Base-by-base conservation (phyloP, 176 grass and related monocot genomes). In the Oryza glaberrima region DNA sequence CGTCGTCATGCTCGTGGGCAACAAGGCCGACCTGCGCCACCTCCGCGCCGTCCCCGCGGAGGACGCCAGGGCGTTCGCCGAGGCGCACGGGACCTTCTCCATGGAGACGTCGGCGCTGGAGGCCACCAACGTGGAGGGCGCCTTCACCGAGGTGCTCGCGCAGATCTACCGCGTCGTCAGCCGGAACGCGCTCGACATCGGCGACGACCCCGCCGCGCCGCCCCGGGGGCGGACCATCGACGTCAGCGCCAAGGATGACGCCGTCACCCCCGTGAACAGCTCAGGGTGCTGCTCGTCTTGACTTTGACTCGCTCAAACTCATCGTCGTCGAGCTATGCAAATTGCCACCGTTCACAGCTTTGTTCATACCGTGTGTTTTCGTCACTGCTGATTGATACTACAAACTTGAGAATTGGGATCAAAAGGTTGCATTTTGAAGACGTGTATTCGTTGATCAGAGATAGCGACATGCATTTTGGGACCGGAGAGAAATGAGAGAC, bases 21-120 rank as follows among this genome's bases (percentile, higher is more conserved):
- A 90, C 85, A 93, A 93, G 88, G 88, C 91, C 10, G 91, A 93
- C 85, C 82, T 93, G 88, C 88, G 91, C 69, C 91, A 90, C 91
- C 91, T 93, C 4, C 66, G 88, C 30, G 88, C 88, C 52, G 91
- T 93, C 16, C 15, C 81, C 32, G 54, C 88, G 9, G 91, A 93
- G 85, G 91, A 93, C 54, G 82, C 85, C 51, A 74, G 45, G 35
- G 81, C 82, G 40, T 90, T 93, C 82, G 88, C 91, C 4, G 91
- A 93, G 88, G 65, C 32, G 9, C 81, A 93, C 77, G 75, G 46
- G 60, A 85, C 91, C 30, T 90, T 93, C 82, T 93, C 75, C 82
- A 82, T 90, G 88, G 91, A 93, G 84, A 93, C 91, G 16, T 93
- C 91, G 2, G 91, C 91, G 74, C 85, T 93, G 10, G 91, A 93